Evolutionary conservation across 192 early-diverging fungal genomes (phyloP), one percentile per base, ranked within the genome.

Genomic region (Backusella sp.): DNA sequence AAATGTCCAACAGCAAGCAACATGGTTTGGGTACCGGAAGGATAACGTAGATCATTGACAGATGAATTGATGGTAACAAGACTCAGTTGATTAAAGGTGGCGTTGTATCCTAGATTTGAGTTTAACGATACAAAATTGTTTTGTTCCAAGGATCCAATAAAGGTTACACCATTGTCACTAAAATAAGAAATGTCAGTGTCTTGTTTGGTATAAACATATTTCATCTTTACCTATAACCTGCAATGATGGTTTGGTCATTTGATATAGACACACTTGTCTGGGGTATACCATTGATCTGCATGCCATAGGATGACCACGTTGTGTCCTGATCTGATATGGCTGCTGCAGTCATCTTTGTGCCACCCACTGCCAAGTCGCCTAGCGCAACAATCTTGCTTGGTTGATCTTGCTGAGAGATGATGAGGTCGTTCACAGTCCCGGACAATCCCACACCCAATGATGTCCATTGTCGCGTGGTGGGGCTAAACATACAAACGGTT

Each of bases 1-100:
- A 89, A 71, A 8, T 79, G 42, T 14, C 88, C 88, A 37, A 79
- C 79, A 6, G 86, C 79, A 34, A 89, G 66, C 4, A 89, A 56
- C 53, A 89, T 82, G n/a, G 39, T 46, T 39, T 62, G 37, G 30
- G 70, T 72, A 28, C 68, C 68, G 15, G 68, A 32, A 15, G 76
- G 76, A 34, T 77, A 77, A 0, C 76, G 44, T n/a, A 42, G 8
- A 36, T 77, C 68, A 65, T 32, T 26, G 8, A 49, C 19, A n/a
- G 52, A 21, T 15, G 52, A 6, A 1, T 52, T 37, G 26, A 72
- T 72, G 5, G 79, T 70, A 11, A 76, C 79, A 72, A 73, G 67
- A 3, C 72, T n/a, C 0, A 80, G n/a, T 6, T 80, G 79, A 1
- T 28, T 41, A 15, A 77, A 67, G 39, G 44, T 19, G 30, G 44